Evolutionary conservation across 2,329 filamentous ascomycete genomes (phyloP), one percentile per base, ranked within the genome.

Genomic region (Clarireedia monteithiana): DNA sequence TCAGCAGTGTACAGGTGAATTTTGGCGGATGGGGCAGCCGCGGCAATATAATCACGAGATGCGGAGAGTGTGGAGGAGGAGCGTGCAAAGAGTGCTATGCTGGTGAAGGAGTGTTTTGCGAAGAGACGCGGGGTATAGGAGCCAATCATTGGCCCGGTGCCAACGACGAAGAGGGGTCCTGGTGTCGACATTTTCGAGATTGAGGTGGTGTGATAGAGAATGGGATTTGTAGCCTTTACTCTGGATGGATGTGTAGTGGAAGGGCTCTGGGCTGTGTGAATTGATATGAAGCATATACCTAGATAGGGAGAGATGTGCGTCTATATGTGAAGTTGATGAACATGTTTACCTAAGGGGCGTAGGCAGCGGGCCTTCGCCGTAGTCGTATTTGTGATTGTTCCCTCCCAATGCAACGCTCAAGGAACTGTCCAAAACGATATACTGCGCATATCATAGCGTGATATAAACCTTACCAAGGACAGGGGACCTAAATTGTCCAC

Each of bases 11-110:
- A 55, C 14, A 24, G 44, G 10, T 55, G 38, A n/a, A 50, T 50
- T 15, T 23, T 24, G 5, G 20, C 47, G 3, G 46, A 44, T 14
- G 53, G 47, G 15, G 53, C 27, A 0, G 70, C 63, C 50, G 79
- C 69, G 14, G 70, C 65, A 7, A 80, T 65, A 26, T 52, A 48
- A 3, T 55, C 53, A 10, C 27, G 9, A 3, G 53, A 50, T 36
- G 38, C 17, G 27, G 38, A 36, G 3, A 55, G 27, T 9, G 46
- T 55, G 17, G 26, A 26, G 12, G 38, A 15, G 2, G 26, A 50
- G 6, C 47, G 47, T 6, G 53, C 47, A n/a, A 55, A 55, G 17
- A 55, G 53, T 5, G 46, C 53, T 17, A 55, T 55, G 14, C 15
- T 14, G 15, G 46, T 44, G 20, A 55, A 55, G 9, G 9, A 34